Evolutionary conservation across 2,329 filamentous ascomycete genomes (phyloP), one percentile per base, ranked within the genome.

Genomic region (Magnaporthiopsis incrustans): DNA sequence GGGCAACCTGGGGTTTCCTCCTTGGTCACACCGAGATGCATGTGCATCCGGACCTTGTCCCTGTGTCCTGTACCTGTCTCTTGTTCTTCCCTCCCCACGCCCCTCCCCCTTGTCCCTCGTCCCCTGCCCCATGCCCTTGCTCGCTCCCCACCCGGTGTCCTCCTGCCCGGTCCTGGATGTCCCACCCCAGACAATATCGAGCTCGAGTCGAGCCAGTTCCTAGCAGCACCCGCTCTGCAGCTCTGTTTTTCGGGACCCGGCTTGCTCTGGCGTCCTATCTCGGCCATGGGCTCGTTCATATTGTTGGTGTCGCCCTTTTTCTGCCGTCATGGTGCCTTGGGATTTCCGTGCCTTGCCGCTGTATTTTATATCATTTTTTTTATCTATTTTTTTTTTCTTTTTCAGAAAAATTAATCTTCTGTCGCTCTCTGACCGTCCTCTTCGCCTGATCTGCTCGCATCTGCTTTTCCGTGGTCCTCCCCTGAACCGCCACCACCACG

Each of bases 141-240:
- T 53, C 44, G 44, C 44, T 53, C 44, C 44, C 18, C 44, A 53
- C 44, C 22, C 38, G 11, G 4, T 4, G 38, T 18, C 38, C 18
- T 18, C 44, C 44, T 53, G 44, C 44, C 44, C 22, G 44, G 44
- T 4, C 44, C 44, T 53, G 18, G 44, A 53, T 25, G 44, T 53
- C n/a, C 44, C 44, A 53, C n/a, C 53, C 61, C 26, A 53, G 53
- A 57, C 61, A 57, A 62, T 57, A 57, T 62, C 61, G 44, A 35
- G 44, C 50, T 57, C 61, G 32, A 57, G 30, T 62, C 53, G 30
- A 62, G 30, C 60, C 44, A 53, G 60, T 30, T 30, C 30, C 7
- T 60, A n/a, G 22, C 44, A 53, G 44, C 22, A n/a, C n/a, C 22
- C 44, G 22, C 44, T 53, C 44, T 22, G n/a, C 44, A n/a, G 44